Conservation (phyloP, 2,329 filamentous ascomycete species). For the Furcasterigmium sp. region DNA sequence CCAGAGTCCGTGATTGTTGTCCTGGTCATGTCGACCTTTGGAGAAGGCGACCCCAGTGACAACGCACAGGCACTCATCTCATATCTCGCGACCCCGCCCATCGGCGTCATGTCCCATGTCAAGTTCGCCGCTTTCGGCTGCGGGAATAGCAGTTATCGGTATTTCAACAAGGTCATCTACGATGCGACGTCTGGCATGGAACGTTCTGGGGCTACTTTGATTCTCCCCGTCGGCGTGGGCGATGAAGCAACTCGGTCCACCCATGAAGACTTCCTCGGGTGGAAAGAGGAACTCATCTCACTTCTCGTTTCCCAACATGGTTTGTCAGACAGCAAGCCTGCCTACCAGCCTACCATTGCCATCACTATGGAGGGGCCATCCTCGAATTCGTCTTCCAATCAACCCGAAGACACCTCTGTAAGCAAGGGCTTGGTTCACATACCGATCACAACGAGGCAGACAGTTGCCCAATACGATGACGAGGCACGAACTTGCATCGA, state of each 20-base stretch:
- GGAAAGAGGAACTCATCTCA: neutral
- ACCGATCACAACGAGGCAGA: conserved; percentile 81
- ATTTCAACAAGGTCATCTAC: conserved; percentile 98
- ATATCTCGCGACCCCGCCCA: conserved; percentile 47
- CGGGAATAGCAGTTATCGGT: conserved; percentile 98
- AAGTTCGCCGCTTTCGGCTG: conserved; percentile 95
- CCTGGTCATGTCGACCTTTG: conserved; percentile 95
- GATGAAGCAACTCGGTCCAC: neutral
- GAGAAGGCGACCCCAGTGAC: conserved; percentile 96
- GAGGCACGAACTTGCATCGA: conserved; percentile 86
- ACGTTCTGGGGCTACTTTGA: conserved; percentile 76
- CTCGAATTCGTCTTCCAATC: conserved; percentile 92
- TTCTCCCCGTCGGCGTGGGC: conserved; percentile 57
- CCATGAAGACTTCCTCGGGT: neutral
- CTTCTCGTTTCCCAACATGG: neutral
- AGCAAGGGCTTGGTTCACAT: conserved; percentile 97
- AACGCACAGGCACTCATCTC: conserved; percentile 80
- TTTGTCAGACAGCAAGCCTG: neutral
- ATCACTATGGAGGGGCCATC: conserved; percentile 97
- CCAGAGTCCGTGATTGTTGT: conserved; percentile 87
- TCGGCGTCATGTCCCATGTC: conserved; percentile 1
- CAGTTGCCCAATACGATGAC: conserved; percentile 83
- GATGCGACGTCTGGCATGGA: conserved; percentile 77
- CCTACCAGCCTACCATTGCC: conserved; percentile 78
- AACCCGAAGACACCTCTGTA: conserved; percentile 70